phyloP scores from a whole-genome alignment of 2,329 filamentous ascomycete genomes.

The Diaporthe velutina region DNA sequence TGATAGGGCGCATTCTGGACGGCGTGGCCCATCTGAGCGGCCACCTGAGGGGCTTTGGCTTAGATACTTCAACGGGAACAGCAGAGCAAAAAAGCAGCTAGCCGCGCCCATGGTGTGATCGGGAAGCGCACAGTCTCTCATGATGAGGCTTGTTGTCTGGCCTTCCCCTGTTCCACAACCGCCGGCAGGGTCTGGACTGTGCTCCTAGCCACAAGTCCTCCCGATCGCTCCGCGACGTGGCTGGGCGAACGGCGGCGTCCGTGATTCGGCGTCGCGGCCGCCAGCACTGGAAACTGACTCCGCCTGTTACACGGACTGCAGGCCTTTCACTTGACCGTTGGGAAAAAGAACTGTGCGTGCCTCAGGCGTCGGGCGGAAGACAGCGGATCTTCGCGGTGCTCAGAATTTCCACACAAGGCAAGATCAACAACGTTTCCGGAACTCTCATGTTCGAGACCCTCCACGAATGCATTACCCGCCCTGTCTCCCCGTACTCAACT shows the following conservation, averaged over 20 bases:
- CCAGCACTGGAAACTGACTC: slow-evolving; percentile 8
- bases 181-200: slow-evolving; percentile 26
- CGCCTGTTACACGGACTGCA: slow-evolving; percentile 27
- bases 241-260: slow-evolving; percentile 27
- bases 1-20: slow-evolving; percentile 24
- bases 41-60: slow-evolving; percentile 29
- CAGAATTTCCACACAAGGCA: not conserved
- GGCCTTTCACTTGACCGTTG: slow-evolving; percentile 28
- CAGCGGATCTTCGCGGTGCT: slow-evolving; percentile 1
- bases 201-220: slow-evolving; percentile 20
- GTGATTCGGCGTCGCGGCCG: slow-evolving; percentile 15
- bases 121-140: slow-evolving; percentile 31
- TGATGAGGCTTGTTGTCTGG: slow-evolving; percentile 21
- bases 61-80: slow-evolving; percentile 18
- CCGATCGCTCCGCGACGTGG: slow-evolving; percentile 25
- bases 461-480: not conserved
- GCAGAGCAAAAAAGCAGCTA: slow-evolving; percentile 34
- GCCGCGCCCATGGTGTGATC: slow-evolving; percentile 31
- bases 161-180: slow-evolving; percentile 24
- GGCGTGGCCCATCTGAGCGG: slow-evolving; percentile 24
- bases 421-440: slow-evolving; percentile 20
- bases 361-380: slow-evolving; percentile 5
- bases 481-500: not conserved
- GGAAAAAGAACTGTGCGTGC: slow-evolving; percentile 19
- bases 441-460: slow-evolving; percentile 20